Conservation (phyloP, 164 flowering plant species). For the Chimonanthus salicifolius region DNA sequence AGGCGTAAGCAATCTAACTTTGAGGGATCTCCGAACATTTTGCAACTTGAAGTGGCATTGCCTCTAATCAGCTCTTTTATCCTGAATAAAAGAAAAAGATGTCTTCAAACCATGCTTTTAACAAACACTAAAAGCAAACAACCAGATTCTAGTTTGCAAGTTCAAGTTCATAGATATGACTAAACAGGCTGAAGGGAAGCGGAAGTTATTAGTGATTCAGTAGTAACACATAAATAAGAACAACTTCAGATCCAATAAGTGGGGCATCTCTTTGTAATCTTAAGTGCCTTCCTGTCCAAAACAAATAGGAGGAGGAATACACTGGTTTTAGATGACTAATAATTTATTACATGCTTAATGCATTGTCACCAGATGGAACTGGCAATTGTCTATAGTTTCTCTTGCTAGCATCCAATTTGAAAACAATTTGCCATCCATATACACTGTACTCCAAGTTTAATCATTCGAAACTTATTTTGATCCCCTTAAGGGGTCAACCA, state of each 20-base stretch:
- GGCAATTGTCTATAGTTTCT: too few relatives aligned
- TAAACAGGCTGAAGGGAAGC: not conserved
- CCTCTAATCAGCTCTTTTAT: conserved; percentile 48
- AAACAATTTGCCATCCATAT: too few relatives aligned
- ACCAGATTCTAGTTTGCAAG: not conserved
- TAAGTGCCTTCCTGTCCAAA: not conserved
- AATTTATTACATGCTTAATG: not conserved
- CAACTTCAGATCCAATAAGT: not conserved
- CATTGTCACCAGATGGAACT: not conserved
- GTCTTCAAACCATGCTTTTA: not conserved
- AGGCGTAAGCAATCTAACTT: conserved; percentile 32
- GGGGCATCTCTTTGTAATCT: not conserved
- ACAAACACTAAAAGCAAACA: not conserved
- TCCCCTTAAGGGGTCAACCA: not conserved
- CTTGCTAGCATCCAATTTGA: too few relatives aligned
- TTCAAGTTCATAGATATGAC: not conserved
- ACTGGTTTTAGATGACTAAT: not conserved
- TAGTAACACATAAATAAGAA: not conserved
- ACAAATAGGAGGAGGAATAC: not conserved
- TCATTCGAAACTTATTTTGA: not conserved
- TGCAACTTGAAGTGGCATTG: conserved; percentile 19
- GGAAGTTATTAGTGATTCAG: not conserved
- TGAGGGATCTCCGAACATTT: conserved; percentile 51
- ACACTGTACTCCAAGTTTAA: not conserved
- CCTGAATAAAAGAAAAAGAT: conserved; percentile 28